phyloP scores from a whole-genome alignment of 2,329 filamentous ascomycete species.

The Aspergillaceae sp. region DNA sequence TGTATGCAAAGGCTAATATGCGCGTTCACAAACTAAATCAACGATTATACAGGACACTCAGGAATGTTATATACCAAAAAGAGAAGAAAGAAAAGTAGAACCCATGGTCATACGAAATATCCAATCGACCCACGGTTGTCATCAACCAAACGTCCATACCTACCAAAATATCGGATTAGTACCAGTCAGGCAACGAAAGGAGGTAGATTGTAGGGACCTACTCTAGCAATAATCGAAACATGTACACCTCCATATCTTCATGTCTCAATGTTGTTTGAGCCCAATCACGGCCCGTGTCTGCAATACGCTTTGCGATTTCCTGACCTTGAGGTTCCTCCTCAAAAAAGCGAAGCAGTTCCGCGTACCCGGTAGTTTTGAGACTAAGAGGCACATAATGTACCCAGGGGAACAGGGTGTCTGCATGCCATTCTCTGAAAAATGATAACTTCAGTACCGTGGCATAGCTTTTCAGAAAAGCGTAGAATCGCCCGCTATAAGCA shows the following conservation, averaged over 20 bases:
- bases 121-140: too few species aligned
- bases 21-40: too few species aligned
- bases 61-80: too few species aligned
- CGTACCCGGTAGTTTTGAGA: conserved; percentile 43
- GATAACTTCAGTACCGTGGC: conserved; percentile 46
- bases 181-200: too few species aligned
- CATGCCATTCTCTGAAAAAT: conserved; percentile 50
- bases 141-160: too few species aligned
- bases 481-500: conserved; percentile 47
- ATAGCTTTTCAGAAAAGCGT: conserved; percentile 42
- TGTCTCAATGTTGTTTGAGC: conserved; percentile 46
- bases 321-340: conserved; percentile 41
- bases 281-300: conserved; percentile 49
- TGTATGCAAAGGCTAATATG: too few species aligned
- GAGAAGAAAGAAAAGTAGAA: too few species aligned
- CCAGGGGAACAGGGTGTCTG: conserved; percentile 49
- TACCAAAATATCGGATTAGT: too few species aligned
- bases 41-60: too few species aligned
- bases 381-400: conserved; percentile 50
- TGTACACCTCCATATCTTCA: conserved; percentile 49
- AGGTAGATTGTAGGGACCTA: background rate
- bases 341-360: conserved; percentile 44
- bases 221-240: conserved; percentile 44
- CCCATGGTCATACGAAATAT: too few species aligned
- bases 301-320: conserved; percentile 43